A percentile compares a stretch with the other conserved stretches of the same genome.
Conservation (phyloP, 176 grass and related monocot species). For the Neostapfia colusana region DNA sequence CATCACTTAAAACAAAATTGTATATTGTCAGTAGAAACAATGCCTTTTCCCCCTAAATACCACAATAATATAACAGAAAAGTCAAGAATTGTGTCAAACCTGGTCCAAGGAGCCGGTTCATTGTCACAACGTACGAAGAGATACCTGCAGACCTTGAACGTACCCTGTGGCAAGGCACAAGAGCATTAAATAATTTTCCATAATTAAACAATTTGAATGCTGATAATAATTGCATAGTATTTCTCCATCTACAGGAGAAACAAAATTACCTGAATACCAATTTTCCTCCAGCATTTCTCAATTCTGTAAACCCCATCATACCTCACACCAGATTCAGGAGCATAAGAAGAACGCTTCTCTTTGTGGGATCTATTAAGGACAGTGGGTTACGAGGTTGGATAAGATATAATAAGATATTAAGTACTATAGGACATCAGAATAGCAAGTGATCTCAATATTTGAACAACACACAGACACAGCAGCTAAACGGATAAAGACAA, state of each 20-base stretch:
- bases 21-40: constrained; percentile 14
- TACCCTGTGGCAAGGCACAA: constrained; percentile 52
- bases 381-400: not conserved
- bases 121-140: constrained; percentile 95
- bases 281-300: constrained; percentile 94
- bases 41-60: not conserved
- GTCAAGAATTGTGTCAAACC: constrained; percentile 34
- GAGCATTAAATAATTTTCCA: constrained; percentile 15
- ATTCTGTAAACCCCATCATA: constrained; percentile 91
- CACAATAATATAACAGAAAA: not conserved
- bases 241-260: constrained; percentile 2
- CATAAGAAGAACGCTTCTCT: constrained; percentile 92
- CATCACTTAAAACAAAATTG: constrained; percentile 56
- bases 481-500: not conserved
- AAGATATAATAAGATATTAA: not conserved
- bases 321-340: constrained; percentile 77
- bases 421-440: not conserved
- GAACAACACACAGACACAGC: not conserved
- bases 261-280: constrained; percentile 66
- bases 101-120: constrained; percentile 96
- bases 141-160: constrained; percentile 80
- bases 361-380: constrained; percentile 69
- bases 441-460: not conserved
- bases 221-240: not conserved
- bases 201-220: not conserved